phyloP scores from a whole-genome alignment of 805 yeast species.

The Henningerozyma blattae region DNA sequence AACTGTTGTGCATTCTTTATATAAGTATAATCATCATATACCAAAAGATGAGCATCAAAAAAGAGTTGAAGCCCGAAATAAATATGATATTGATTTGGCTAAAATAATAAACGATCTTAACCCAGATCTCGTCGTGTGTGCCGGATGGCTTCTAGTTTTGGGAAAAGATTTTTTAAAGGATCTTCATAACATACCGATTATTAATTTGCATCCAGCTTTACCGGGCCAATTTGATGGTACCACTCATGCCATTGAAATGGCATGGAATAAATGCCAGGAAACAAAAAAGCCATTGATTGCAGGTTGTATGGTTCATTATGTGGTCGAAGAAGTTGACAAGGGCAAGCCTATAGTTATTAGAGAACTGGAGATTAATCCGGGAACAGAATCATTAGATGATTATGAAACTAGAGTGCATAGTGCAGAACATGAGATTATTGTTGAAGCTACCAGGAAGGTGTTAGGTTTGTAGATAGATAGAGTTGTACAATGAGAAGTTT shows the following conservation, averaged over 20 bases:
- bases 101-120: conserved; percentile 44
- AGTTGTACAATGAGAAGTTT: too few relatives aligned
- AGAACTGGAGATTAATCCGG: conserved; percentile 57
- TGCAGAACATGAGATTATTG: conserved; percentile 83
- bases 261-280: conserved; percentile 88
- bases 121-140: conserved; percentile 89
- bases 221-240: conserved; percentile 98
- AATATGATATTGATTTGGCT: conserved; percentile 73
- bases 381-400: conserved; percentile 56
- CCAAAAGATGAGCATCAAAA: conserved; percentile 54
- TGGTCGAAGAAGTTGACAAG: conserved; percentile 89
- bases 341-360: conserved; percentile 84
- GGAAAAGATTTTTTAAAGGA: conserved; percentile 67
- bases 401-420: conserved; percentile 78
- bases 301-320: conserved; percentile 95
- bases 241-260: conserved; percentile 83
- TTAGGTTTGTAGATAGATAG: not conserved
- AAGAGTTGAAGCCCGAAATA: conserved; percentile 50
- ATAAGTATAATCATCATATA: conserved; percentile 59
- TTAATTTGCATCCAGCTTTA: conserved; percentile 91
- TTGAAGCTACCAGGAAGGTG: conserved; percentile 68
- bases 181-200: conserved; percentile 59
- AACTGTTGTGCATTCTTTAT: conserved; percentile 60
- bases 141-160: conserved; percentile 95
- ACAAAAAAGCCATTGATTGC: conserved; percentile 51